Evolutionary conservation across 805 yeast species (phyloP).

Genomic region (Kuraishia cidri): DNA sequence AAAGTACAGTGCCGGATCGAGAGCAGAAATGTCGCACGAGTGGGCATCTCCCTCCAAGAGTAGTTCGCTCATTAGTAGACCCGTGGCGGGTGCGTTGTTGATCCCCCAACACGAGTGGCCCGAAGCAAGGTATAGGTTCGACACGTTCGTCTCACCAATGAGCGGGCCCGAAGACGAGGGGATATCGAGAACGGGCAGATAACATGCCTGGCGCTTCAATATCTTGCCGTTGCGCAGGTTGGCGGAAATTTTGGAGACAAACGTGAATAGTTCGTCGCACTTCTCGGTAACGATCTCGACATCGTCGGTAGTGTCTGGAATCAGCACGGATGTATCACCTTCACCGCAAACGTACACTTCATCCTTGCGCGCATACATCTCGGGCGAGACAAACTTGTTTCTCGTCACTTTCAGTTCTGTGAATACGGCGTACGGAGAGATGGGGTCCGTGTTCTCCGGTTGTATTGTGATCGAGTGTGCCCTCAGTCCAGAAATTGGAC

Average conservation of each 20-base stretch:
- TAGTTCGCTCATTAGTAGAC: slow-evolving; percentile 84
- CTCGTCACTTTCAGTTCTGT: slow-evolving; percentile 78
- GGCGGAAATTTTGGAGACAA: slow-evolving; percentile 70
- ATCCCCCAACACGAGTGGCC: slow-evolving; percentile 99
- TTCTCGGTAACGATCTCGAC: slow-evolving; percentile 81
- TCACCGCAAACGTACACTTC: slow-evolving; percentile 98
- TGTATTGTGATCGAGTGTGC: slow-evolving; percentile 93
- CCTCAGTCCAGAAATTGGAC: slow-evolving; percentile 89
- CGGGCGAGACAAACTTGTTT: slow-evolving; percentile 75
- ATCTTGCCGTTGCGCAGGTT: slow-evolving; percentile 67
- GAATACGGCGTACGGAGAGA: slow-evolving; percentile 91
- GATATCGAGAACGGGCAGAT: slow-evolving; percentile 87
- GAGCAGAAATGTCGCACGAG: slow-evolving; percentile 70
- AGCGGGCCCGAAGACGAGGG: slow-evolving; percentile 91
- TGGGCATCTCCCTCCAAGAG: slow-evolving; percentile 73
- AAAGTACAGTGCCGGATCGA: slow-evolving; percentile 83
- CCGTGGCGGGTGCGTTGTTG: slow-evolving; percentile 95
- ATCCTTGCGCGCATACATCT: slow-evolving; percentile 88
- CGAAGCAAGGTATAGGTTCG: slow-evolving; percentile 67
- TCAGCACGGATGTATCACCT: slow-evolving; percentile 82
- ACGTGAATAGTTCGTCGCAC: slow-evolving; percentile 79
- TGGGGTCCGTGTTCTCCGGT: slow-evolving; percentile 61
- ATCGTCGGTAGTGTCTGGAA: slow-evolving; percentile 92
- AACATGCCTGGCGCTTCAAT: slow-evolving; percentile 86
- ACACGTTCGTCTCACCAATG: slow-evolving; percentile 88